Conservation (phyloP, 2,329 filamentous ascomycete genomes). For the Seiridium cupressi region DNA sequence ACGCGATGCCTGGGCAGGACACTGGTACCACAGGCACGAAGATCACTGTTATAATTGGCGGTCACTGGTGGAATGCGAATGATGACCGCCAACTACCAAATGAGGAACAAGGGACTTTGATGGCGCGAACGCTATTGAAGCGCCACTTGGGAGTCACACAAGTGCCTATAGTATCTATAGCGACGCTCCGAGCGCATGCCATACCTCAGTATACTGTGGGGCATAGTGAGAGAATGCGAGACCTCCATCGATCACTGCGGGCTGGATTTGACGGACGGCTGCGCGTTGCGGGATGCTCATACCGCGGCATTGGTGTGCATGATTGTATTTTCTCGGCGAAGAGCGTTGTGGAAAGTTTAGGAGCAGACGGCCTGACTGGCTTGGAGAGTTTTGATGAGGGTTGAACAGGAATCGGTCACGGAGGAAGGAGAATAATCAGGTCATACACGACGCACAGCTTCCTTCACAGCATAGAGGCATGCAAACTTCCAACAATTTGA, state of each 20-base stretch:
- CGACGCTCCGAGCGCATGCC: not conserved
- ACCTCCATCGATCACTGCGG: not conserved
- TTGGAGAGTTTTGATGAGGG: slow-evolving; percentile 7
- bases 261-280: slow-evolving; percentile 7
- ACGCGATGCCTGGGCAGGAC: slow-evolving; percentile 11
- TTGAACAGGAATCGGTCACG: too few species aligned
- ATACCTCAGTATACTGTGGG: slow-evolving; percentile 13
- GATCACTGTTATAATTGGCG: slow-evolving; percentile 11
- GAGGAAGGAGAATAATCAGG: too few species aligned
- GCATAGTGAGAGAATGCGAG: slow-evolving; percentile 8
- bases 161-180: not conserved
- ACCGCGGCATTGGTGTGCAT: slow-evolving; percentile 11
- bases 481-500: too few species aligned
- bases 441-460: too few species aligned
- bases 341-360: slow-evolving; percentile 7
- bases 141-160: slow-evolving; percentile 6
- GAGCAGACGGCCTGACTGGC: slow-evolving; percentile 3
- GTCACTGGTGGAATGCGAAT: slow-evolving; percentile 9
- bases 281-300: slow-evolving; percentile 10
- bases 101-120: slow-evolving; percentile 2
- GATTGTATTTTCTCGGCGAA: slow-evolving; percentile 11
- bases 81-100: not conserved
- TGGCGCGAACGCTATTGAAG: slow-evolving; percentile 7
- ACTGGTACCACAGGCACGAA: not conserved
- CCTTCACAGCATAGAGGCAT: too few species aligned